Evolutionary conservation across 176 grass and related monocot genomes (phyloP), one percentile per base, ranked within the genome.

Genomic region (Oryza meyeriana): DNA sequence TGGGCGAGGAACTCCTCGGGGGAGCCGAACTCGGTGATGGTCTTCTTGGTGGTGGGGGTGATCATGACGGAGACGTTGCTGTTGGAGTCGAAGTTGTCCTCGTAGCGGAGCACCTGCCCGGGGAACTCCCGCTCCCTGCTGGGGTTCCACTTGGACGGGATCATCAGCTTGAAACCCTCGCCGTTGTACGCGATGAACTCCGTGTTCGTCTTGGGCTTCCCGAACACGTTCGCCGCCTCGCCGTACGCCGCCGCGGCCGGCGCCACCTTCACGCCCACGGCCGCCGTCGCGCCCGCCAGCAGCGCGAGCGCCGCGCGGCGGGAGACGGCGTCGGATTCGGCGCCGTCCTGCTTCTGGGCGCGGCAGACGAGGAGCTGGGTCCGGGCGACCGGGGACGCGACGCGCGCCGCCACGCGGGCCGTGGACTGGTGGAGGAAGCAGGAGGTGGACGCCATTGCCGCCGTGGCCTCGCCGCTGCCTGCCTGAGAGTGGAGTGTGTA

Each of bases 31-130:
- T 99, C 96, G 24, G 93, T 87, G 87, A 99, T 99, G 82, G 83
- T 29, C 69, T 92, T 95, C 87, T 95, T 99, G 87, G 83, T 0
- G 39, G 93, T 88, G 22, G 93, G 93, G n/a, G 29, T 74, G 76
- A 99, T 84, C 22, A 95, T 88, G 89, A 99, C 96, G 66, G 84
- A 62, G 34, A 99, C 80, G 84, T 92, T 90, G 87, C 89, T 99
- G 87, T 77, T 99, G 79, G 91, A 24, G 58, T 99, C 96, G 42
- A 95, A 99, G 85, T 95, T 99, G 91, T 99, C 96, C 89, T 99
- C 96, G 62, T 90, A 99, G 64, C 90, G 85, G 47, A 92, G 91
- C 57, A 99, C 96, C 82, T 98, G 95, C 2, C 95, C 95, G 0
- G 92, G 92, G 85, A 81, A 98, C 85, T 95, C 95, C 0, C 86